Conservation (phyloP, 176 grass and related monocot genomes). For the Musa troglodytarum region DNA sequence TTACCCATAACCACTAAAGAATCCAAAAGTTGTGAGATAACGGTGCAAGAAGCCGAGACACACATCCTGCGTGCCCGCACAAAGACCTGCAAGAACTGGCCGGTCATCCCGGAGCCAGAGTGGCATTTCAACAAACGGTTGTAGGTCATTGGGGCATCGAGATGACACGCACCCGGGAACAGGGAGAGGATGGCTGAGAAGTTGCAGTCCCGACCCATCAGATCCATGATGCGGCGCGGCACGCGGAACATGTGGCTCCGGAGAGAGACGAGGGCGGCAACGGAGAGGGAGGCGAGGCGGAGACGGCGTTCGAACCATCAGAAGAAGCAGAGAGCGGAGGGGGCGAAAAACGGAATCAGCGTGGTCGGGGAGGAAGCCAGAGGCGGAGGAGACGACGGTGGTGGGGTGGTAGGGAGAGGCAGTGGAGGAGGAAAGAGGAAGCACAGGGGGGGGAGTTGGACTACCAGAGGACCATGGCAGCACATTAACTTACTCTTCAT, state of each 20-base stretch:
- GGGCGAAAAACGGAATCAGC: neutral
- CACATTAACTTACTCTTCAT: too few species aligned
- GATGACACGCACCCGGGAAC: neutral
- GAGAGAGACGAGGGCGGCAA: neutral
- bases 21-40: neutral
- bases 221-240: neutral
- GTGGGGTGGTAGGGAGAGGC: neutral
- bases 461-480: too few species aligned
- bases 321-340: slow-evolving; percentile 3
- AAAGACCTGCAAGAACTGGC: neutral
- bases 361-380: neutral
- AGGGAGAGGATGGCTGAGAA: neutral
- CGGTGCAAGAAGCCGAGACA: neutral
- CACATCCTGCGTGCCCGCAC: neutral
- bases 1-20: neutral
- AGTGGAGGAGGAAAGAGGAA: too few species aligned
- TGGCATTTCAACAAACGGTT: slow-evolving; percentile 15
- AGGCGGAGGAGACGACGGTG: neutral
- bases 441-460: too few species aligned
- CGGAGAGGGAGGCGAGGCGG: slow-evolving; percentile 1
- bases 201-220: neutral
- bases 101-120: neutral
- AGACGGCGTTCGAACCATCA: slow-evolving; percentile 5
- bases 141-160: neutral
- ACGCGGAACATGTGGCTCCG: neutral